Evolutionary conservation across 2,329 filamentous ascomycete genomes (phyloP).

Genomic region (Scytalidium lignicola): DNA sequence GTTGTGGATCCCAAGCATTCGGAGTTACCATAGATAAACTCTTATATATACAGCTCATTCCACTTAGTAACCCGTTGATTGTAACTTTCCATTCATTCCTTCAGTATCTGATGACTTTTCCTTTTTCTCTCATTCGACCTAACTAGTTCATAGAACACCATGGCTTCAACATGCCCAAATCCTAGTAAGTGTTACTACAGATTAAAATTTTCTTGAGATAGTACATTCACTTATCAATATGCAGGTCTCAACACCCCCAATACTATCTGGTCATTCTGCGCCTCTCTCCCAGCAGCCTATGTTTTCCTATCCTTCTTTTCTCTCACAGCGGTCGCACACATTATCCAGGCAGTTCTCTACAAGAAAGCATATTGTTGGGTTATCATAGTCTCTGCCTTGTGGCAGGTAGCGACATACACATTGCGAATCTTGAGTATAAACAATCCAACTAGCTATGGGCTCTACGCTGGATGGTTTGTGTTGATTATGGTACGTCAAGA

Average conservation of each 20-base stretch:
- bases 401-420: slow-evolving; percentile 13
- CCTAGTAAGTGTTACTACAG: neutral
- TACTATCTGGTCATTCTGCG: slow-evolving; percentile 16
- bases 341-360: slow-evolving; percentile 27
- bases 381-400: slow-evolving; percentile 7
- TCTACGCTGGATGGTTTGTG: slow-evolving; percentile 16
- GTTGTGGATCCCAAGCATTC: too few relatives aligned
- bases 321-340: slow-evolving; percentile 25
- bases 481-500: slow-evolving; percentile 11
- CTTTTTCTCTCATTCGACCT: too few relatives aligned
- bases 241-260: neutral
- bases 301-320: slow-evolving; percentile 29
- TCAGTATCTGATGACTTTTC: neutral
- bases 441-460: slow-evolving; percentile 23
- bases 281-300: slow-evolving; percentile 27
- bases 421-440: slow-evolving; percentile 15
- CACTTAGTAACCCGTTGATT: too few relatives aligned
- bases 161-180: neutral
- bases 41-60: too few relatives aligned
- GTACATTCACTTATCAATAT: neutral
- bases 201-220: neutral
- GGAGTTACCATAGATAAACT: too few relatives aligned
- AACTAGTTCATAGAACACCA: neutral
- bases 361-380: slow-evolving; percentile 24
- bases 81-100: too few relatives aligned